A percentile compares a stretch with the other conserved stretches of the same genome.
Evolutionary conservation across 352 stramenopile species (phyloP).

Genomic region (Globisporangium heterothallicum): DNA sequence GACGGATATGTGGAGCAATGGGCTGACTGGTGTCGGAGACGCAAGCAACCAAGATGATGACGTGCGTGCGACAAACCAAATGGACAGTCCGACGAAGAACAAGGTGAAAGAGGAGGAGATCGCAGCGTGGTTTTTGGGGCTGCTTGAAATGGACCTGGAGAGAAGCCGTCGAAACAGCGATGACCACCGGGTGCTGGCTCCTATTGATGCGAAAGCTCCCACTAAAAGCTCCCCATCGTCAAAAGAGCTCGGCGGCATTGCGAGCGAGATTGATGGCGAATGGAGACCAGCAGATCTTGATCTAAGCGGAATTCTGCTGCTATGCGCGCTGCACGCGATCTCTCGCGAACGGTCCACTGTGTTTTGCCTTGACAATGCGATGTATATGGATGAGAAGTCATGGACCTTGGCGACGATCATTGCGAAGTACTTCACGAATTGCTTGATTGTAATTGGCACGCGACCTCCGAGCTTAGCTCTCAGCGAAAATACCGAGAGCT

Average conservation of each 20-base stretch:
- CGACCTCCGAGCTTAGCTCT: conserved; percentile 59
- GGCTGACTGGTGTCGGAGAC: not conserved
- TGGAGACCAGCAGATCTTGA: conserved; percentile 65
- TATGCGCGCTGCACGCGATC: conserved; percentile 75
- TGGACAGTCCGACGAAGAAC: conserved; percentile 20
- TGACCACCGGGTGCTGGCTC: conserved; percentile 7
- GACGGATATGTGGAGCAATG: conserved; percentile 1
- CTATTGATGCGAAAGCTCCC: conserved; percentile 7
- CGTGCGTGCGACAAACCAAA: conserved; percentile 8
- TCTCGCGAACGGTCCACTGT: conserved; percentile 60
- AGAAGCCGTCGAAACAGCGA: conserved; percentile 22
- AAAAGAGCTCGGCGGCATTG: not conserved
- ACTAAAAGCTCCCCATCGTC: not conserved
- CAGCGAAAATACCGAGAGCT: conserved; percentile 68
- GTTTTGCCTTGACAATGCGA: conserved; percentile 80
- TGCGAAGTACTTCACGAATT: conserved; percentile 86
- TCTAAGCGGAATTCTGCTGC: conserved; percentile 64
- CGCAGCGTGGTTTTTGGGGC: conserved; percentile 58
- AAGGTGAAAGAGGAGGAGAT: conserved; percentile 67
- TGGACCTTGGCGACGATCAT: conserved; percentile 79
- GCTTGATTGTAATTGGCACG: conserved; percentile 64
- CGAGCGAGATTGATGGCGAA: conserved; percentile 22
- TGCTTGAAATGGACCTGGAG: conserved; percentile 59
- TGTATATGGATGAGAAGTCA: conserved; percentile 86
- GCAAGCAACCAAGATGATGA: conserved; percentile 23